Percentiles rank a stretch among this genome's conserved stretches.
Evolutionary conservation across 805 yeast species (phyloP).

Genomic region (Candida parachauliodes): DNA sequence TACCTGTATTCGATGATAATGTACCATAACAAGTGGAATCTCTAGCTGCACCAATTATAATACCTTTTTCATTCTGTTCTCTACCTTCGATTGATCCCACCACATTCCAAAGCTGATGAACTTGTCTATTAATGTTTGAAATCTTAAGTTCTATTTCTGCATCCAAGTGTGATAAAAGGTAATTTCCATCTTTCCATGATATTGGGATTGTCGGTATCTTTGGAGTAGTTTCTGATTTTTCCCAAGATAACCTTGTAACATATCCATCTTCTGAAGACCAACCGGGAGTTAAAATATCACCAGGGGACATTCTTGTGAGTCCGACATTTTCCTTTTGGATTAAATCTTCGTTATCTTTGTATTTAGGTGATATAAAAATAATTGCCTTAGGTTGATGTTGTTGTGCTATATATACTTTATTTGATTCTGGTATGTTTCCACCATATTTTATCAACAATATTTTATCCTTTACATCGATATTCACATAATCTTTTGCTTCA

Average conservation of each 20-base stretch:
- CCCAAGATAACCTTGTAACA: slow-evolving; percentile 38
- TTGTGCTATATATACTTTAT: slow-evolving; percentile 48
- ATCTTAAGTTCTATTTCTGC: slow-evolving; percentile 27
- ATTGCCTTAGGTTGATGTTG: slow-evolving; percentile 59
- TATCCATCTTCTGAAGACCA: slow-evolving; percentile 48
- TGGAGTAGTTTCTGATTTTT: slow-evolving; percentile 53
- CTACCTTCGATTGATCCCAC: slow-evolving; percentile 74
- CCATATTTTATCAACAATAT: slow-evolving; percentile 64
- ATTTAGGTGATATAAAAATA: slow-evolving; percentile 50
- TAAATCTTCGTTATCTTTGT: slow-evolving; percentile 29
- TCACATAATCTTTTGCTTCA: slow-evolving; percentile 46
- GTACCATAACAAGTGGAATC: slow-evolving; percentile 81
- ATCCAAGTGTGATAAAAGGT: slow-evolving; percentile 29
- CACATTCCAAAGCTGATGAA: slow-evolving; percentile 75
- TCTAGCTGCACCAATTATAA: slow-evolving; percentile 79
- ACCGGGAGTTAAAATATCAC: slow-evolving; percentile 80
- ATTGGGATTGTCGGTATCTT: slow-evolving; percentile 75
- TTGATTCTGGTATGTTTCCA: slow-evolving; percentile 34
- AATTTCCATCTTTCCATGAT: slow-evolving; percentile 64
- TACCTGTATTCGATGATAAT: slow-evolving; percentile 66
- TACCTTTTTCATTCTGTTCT: slow-evolving; percentile 70
- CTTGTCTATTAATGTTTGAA: slow-evolving; percentile 41
- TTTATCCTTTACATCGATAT: slow-evolving; percentile 42
- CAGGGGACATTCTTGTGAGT: slow-evolving; percentile 58
- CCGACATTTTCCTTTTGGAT: slow-evolving; percentile 59